These are phyloP conservation scores for Theileria sp. DNA, from an alignment of 169 alveolate species.

Conservation along the genomic window DNA sequence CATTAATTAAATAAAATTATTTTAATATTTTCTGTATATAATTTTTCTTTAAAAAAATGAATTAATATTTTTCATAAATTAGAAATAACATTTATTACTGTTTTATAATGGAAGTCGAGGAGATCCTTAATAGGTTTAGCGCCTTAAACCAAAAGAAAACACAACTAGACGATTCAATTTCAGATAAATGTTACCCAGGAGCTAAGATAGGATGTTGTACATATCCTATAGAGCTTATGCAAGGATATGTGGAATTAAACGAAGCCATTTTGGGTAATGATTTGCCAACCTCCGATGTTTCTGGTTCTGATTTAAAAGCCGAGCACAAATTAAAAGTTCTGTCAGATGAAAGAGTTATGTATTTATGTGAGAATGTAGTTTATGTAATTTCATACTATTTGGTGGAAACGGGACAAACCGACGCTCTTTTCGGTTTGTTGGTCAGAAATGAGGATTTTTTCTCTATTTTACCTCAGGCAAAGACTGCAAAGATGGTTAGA, in stretches of 20 bases:
- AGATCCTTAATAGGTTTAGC: constrained; percentile 31
- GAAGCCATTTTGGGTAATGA: constrained; percentile 38
- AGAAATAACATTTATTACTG: constrained; percentile 1
- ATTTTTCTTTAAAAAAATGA: neutral
- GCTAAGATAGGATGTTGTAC: constrained; percentile 65
- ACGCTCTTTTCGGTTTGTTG: constrained; percentile 68
- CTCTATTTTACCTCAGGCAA: constrained; percentile 75
- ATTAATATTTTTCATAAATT: no score
- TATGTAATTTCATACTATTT: constrained; percentile 51
- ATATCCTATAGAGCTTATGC: constrained; percentile 44
- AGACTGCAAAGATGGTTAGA: constrained; percentile 73
- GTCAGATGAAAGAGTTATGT: constrained; percentile 58
- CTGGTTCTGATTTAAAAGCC: neutral
- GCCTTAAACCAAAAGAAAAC: constrained; percentile 37
- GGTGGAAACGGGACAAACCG: constrained; percentile 66
- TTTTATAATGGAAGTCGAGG: constrained; percentile 40
- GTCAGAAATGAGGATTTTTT: constrained; percentile 74
- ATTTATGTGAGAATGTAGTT: constrained; percentile 49
- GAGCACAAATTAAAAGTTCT: constrained; percentile 24
- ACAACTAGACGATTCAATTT: constrained; percentile 34
- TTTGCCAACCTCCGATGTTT: neutral
- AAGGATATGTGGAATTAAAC: constrained; percentile 44
- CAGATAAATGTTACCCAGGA: constrained; percentile 58
- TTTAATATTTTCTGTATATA: neutral
- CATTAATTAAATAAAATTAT: neutral